These are phyloP conservation scores for Bathelium albidoporum DNA, from an alignment of 495 filamentous ascomycete genomes.

Conservation along the genomic window DNA sequence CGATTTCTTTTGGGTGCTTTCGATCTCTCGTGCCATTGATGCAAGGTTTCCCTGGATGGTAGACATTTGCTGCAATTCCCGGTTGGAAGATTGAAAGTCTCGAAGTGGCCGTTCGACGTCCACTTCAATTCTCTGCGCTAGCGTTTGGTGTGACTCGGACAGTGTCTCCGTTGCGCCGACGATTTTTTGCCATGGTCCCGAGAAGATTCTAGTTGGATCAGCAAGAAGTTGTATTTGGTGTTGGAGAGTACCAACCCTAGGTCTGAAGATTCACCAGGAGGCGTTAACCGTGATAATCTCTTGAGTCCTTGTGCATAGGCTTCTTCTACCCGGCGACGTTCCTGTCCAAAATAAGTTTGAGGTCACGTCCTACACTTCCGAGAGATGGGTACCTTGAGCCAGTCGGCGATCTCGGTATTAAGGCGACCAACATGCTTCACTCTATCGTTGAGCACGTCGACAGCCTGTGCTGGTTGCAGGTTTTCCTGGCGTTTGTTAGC, in stretches of 20 bases:
- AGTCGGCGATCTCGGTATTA: slow-evolving; percentile 91
- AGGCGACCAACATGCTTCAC: slow-evolving; percentile 75
- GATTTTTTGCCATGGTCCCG: slow-evolving; percentile 86
- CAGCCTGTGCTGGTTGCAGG: slow-evolving; percentile 77
- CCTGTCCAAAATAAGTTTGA: slow-evolving; percentile 40
- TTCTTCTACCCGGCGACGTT: slow-evolving; percentile 88
- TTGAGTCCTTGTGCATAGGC: slow-evolving; percentile 73
- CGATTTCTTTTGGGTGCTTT: slow-evolving; percentile 71
- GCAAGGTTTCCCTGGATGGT: slow-evolving; percentile 73
- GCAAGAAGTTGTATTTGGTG: neutral
- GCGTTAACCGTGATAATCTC: slow-evolving; percentile 52
- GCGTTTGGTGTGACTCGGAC: slow-evolving; percentile 71
- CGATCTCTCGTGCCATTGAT: slow-evolving; percentile 73
- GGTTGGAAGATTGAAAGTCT: slow-evolving; percentile 57
- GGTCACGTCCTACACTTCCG: neutral
- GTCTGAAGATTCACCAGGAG: slow-evolving; percentile 64
- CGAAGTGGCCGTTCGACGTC: slow-evolving; percentile 84
- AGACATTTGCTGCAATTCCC: slow-evolving; percentile 75
- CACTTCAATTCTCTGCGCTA: slow-evolving; percentile 75
- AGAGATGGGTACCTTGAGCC: slow-evolving; percentile 72
- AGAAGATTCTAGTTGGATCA: slow-evolving; percentile 59
- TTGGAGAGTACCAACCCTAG: slow-evolving; percentile 57
- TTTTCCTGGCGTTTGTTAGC: slow-evolving; percentile 46
- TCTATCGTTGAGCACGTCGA: slow-evolving; percentile 73
- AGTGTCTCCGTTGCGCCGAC: slow-evolving; percentile 66